These are phyloP conservation scores for Stemphylium vesicarium DNA, from an alignment of 2,329 filamentous ascomycete species.

Conservation along the genomic window DNA sequence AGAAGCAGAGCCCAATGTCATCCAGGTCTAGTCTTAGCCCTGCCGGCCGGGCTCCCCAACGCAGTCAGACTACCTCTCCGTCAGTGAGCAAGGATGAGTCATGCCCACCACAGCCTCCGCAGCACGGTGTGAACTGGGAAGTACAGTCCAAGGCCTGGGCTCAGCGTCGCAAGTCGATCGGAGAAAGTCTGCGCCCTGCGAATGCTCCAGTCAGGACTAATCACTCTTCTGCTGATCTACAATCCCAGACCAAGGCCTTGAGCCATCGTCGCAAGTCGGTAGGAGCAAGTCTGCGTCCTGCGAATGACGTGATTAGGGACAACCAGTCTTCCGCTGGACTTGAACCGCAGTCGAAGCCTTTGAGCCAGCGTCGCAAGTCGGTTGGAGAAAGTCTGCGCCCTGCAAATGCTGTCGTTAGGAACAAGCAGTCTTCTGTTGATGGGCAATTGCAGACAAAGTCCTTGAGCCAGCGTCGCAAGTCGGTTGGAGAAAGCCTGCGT, in stretches of 20 bases:
- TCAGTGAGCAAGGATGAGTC: slow-evolving; percentile 25
- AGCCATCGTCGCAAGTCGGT: no score
- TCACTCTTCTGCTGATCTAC: slow-evolving; percentile 5
- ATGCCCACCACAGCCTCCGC: slow-evolving; percentile 6
- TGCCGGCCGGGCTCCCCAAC: slow-evolving; percentile 20
- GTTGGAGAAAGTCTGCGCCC: slow-evolving; percentile 35
- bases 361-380: slow-evolving; percentile 40
- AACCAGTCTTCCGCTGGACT: background rate
- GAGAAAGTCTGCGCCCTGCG: slow-evolving; percentile 30
- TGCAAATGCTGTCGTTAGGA: slow-evolving; percentile 1
- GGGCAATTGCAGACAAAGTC: background rate
- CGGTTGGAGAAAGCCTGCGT: no score
- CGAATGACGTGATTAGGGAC: no score
- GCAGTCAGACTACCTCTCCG: slow-evolving; percentile 27
- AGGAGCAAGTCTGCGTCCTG: no score
- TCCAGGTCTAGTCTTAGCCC: slow-evolving; percentile 8
- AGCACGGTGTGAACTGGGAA: slow-evolving; percentile 32
- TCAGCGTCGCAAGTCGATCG: slow-evolving; percentile 41
- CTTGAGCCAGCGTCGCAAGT: no score
- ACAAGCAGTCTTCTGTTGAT: slow-evolving; percentile 8
- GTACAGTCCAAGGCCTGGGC: slow-evolving; percentile 35
- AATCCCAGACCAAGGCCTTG: no score
- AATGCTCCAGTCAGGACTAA: slow-evolving; percentile 11
- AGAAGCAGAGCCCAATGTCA: slow-evolving; percentile 7
- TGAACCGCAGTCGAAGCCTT: slow-evolving; percentile 31